Evolutionary conservation across 2,329 filamentous ascomycete species (phyloP).

Genomic region (Ophiostoma sp.): DNA sequence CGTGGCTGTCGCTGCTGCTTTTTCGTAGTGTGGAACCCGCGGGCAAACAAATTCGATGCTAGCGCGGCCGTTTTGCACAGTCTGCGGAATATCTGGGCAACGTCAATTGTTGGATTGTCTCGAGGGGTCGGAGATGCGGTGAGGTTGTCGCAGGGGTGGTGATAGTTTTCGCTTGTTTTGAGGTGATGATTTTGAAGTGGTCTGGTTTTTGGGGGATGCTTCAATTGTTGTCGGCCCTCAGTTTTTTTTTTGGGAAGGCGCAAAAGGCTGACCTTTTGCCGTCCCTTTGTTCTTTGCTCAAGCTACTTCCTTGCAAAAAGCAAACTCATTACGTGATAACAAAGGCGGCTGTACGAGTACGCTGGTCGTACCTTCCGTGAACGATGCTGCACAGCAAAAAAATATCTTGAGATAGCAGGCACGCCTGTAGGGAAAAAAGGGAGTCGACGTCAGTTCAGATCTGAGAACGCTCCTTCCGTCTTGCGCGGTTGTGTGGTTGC

Average conservation of each 20-base stretch:
- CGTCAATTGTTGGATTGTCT: not conserved
- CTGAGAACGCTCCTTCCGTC: constrained; percentile 19
- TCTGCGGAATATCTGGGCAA: not conserved
- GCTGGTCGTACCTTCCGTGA: constrained; percentile 10
- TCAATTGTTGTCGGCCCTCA: not conserved
- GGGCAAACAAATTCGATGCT: constrained; percentile 15
- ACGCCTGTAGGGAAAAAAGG: not conserved
- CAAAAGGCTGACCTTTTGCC: not conserved
- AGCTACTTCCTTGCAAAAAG: not conserved
- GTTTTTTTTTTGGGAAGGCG: not conserved
- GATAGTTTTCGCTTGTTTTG: not conserved
- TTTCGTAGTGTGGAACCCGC: not conserved
- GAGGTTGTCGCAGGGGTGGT: constrained; percentile 7
- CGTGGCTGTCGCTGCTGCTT: not conserved
- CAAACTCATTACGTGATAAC: constrained; percentile 9
- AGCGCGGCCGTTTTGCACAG: constrained; percentile 11
- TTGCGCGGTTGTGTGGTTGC: constrained; percentile 13
- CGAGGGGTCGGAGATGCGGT: not conserved
- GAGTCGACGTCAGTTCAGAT: constrained; percentile 7
- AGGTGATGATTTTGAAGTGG: not conserved
- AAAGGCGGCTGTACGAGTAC: not conserved
- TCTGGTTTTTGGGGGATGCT: not conserved
- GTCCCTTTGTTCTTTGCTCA: constrained; percentile 2
- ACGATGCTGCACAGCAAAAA: not conserved
- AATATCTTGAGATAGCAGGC: not conserved